Evolutionary conservation across 257 asterid species (phyloP), one percentile per base, ranked within the genome.

Genomic region (Nicotiana paniculata): DNA sequence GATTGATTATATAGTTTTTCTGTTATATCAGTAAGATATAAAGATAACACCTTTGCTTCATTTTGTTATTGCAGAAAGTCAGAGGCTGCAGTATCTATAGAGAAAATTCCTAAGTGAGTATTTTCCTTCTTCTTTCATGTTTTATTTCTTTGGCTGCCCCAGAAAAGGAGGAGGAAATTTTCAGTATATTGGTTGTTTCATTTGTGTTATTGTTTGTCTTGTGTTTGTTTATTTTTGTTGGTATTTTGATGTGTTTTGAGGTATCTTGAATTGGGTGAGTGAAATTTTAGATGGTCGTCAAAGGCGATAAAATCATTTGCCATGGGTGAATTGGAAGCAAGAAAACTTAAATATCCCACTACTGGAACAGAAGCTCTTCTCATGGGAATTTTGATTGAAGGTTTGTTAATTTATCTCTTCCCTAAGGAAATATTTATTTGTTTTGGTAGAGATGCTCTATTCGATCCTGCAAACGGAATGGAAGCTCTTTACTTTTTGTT

Each of bases 331-430:
- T 81, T 91, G 89, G 96, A 91, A 89, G 96, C 97, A 12, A 88
- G 94, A 85, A 91, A 90, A 85, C 89, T 91, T 77, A 89, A 88
- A 84, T 89, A 87, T 65, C 69, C 89, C 6, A 84, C 83, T 62
- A 91, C 93, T 0, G 97, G 93, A 74, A 89, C 96, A 2, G 96
- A 90, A 85, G 94, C 97, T 65, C 87, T 93, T 70, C 83, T 93
- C 61, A 86, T 91, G 96, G 97, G 94, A 35, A 90, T 91, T 84
- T 84, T 87, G 63, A 87, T 87, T 24, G 97, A 93, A 87, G 96
- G 97, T 93, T 74, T 81, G 92, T 82, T 67, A 17, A 6, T 75
- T 48, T 30, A 53, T 74, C 48, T 11, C 35, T 77, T 64, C 5
- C 4, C 61, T 13, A 6, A 70, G 79, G 24, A 13, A 24, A 0